These are phyloP conservation scores for Paratinospora sagittata DNA, from an alignment of 164 flowering plant species.

Conservation along the genomic window DNA sequence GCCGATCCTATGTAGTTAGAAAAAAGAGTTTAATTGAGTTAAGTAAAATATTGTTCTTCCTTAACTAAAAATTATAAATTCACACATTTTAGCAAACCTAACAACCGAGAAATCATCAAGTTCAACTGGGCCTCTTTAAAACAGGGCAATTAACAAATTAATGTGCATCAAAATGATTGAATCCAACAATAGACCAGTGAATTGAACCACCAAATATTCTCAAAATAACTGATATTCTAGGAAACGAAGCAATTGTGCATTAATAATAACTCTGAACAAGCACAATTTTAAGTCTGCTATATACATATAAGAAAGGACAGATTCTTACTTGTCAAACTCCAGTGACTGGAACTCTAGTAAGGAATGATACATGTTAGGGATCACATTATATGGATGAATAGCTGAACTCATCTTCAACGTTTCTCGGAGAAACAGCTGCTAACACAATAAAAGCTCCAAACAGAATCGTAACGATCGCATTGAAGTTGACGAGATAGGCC, in stretches of 20 bases:
- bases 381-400: constrained; percentile 42
- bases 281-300: neutral
- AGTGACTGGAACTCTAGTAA: too few species aligned
- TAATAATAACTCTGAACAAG: neutral
- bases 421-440: constrained; percentile 30
- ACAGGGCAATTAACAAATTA: too few species aligned
- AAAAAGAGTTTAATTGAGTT: too few species aligned
- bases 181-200: too few species aligned
- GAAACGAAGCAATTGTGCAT: neutral
- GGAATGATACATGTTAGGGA: neutral
- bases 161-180: too few species aligned
- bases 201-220: too few species aligned
- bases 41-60: too few species aligned
- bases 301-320: neutral
- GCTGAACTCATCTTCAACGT: constrained; percentile 36
- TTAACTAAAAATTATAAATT: too few species aligned
- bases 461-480: constrained; percentile 51
- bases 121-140: neutral
- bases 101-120: too few species aligned
- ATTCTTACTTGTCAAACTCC: neutral
- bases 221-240: neutral
- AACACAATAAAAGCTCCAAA: constrained; percentile 57
- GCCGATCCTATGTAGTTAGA: too few species aligned
- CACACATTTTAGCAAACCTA: neutral
- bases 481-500: constrained; percentile 86